Evolutionary conservation across 2,329 filamentous ascomycete species (phyloP).

Genomic region (Monilinia polystroma): DNA sequence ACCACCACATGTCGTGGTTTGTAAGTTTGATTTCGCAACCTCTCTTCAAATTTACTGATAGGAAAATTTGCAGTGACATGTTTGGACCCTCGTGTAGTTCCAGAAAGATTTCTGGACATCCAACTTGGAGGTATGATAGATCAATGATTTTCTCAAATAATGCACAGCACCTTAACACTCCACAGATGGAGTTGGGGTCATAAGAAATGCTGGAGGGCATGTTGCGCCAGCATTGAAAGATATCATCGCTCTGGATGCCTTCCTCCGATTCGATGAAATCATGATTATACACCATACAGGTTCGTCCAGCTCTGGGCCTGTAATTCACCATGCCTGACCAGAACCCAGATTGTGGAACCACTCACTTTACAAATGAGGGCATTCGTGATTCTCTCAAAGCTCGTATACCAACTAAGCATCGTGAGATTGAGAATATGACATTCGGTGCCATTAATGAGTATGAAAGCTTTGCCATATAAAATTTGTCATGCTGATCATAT

Average conservation of each 20-base stretch:
- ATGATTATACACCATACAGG: slow-evolving; percentile 39
- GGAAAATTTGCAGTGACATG: slow-evolving; percentile 20
- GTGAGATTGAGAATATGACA: slow-evolving; percentile 31
- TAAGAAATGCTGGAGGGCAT: slow-evolving; percentile 35
- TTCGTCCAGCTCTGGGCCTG: slow-evolving; percentile 13
- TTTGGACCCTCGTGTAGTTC: slow-evolving; percentile 22
- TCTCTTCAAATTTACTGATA: neutral
- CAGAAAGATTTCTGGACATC: slow-evolving; percentile 25
- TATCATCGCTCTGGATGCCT: slow-evolving; percentile 32
- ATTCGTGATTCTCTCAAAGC: slow-evolving; percentile 31
- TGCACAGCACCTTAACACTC: neutral
- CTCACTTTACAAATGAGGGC: slow-evolving; percentile 29
- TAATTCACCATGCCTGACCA: neutral
- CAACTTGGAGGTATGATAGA: slow-evolving; percentile 17
- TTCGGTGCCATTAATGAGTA: slow-evolving; percentile 38
- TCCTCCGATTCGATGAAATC: slow-evolving; percentile 32
- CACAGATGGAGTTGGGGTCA: slow-evolving; percentile 29
- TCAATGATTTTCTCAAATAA: neutral
- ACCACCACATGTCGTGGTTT: slow-evolving; percentile 10
- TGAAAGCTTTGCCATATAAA: neutral
- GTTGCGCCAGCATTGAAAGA: slow-evolving; percentile 30
- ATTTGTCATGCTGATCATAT: neutral
- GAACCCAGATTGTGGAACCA: slow-evolving; percentile 32
- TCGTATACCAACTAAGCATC: slow-evolving; percentile 25
- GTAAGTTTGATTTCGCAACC: slow-evolving; percentile 2